Conservation (phyloP, 2,329 filamentous ascomycete genomes). For the Curvularia verruculosa region DNA sequence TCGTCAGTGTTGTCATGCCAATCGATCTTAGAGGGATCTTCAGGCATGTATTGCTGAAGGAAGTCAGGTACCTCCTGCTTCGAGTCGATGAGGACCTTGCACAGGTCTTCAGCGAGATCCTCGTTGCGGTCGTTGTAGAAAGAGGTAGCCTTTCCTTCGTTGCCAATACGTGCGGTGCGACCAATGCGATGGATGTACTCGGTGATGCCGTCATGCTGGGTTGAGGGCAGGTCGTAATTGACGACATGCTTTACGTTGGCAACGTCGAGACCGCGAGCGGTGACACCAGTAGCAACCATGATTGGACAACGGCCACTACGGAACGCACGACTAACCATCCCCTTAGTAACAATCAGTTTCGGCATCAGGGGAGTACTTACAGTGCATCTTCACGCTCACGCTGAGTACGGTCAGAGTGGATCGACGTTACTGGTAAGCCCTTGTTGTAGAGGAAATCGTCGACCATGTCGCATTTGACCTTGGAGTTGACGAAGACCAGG, state of each 20-base stretch:
- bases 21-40: constrained; percentile 56
- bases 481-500: constrained; percentile 88
- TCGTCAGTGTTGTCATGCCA: constrained; percentile 61
- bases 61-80: constrained; percentile 83
- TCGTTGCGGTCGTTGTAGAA: constrained; percentile 84
- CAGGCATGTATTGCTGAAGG: constrained; percentile 67
- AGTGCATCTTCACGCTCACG: constrained; percentile 90
- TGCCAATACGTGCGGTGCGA: constrained; percentile 91
- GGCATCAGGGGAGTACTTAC: constrained; percentile 52
- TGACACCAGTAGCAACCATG: constrained; percentile 83
- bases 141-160: constrained; percentile 82
- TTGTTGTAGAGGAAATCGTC: constrained; percentile 88
- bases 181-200: constrained; percentile 97
- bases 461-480: constrained; percentile 76
- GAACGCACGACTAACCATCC: constrained; percentile 68
- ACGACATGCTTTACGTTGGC: constrained; percentile 87
- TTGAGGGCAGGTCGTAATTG: constrained; percentile 85
- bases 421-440: constrained; percentile 80
- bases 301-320: constrained; percentile 76
- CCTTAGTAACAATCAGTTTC: constrained; percentile 8
- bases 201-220: constrained; percentile 80
- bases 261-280: constrained; percentile 87
- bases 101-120: constrained; percentile 73
- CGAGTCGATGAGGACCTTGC: constrained; percentile 81
- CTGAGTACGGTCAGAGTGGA: constrained; percentile 87